Evolutionary conservation across 257 asterid species (phyloP).

Genomic region (Oldenlandia corymbosa): DNA sequence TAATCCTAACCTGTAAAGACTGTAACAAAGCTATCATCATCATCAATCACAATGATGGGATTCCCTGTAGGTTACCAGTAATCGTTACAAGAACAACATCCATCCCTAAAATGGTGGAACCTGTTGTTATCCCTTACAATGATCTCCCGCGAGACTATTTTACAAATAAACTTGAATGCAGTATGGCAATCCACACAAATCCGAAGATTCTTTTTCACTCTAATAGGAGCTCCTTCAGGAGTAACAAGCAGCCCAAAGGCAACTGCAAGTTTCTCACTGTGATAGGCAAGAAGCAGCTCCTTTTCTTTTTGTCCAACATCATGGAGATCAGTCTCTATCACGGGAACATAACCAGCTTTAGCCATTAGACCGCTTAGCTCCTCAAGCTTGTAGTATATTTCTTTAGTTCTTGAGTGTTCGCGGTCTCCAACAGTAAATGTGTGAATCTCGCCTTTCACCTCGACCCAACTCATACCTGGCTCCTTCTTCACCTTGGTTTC

Average conservation of each 20-base stretch:
- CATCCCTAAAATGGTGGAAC: conserved; percentile 73
- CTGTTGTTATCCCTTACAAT: conserved; percentile 66
- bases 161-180: conserved; percentile 62
- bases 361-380: conserved; percentile 52
- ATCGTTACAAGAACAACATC: conserved; percentile 78
- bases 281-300: conserved; percentile 57
- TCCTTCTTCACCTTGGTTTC: conserved; percentile 67
- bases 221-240: conserved; percentile 60
- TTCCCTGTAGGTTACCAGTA: conserved; percentile 59
- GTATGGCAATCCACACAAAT: conserved; percentile 81
- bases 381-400: conserved; percentile 61
- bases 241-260: conserved; percentile 68
- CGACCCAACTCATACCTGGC: conserved; percentile 89
- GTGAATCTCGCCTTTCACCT: conserved; percentile 54
- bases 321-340: conserved; percentile 60
- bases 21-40: too few relatives aligned
- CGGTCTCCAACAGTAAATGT: conserved; percentile 74
- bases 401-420: conserved; percentile 48
- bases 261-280: conserved; percentile 83
- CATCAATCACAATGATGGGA: too few relatives aligned
- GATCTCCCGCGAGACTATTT: conserved; percentile 56
- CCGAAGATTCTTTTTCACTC: conserved; percentile 75
- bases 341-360: conserved; percentile 65
- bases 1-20: too few relatives aligned
- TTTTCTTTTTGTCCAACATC: conserved; percentile 53